phyloP scores from a whole-genome alignment of 352 stramenopile genomes.

The Chrysophaeum taylorii region DNA sequence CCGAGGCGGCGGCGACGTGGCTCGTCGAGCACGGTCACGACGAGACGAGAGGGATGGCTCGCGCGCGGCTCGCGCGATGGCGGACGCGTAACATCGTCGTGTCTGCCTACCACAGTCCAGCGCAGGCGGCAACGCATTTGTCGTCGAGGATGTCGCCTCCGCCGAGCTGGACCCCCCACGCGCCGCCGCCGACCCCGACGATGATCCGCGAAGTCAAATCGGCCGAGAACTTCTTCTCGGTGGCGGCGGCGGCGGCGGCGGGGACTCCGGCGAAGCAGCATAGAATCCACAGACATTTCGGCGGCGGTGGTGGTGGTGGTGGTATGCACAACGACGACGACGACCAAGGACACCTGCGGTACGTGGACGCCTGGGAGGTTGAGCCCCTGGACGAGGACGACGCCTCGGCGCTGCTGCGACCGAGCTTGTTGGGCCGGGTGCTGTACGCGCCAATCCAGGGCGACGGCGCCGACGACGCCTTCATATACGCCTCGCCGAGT shows the following conservation, averaged over 20 bases:
- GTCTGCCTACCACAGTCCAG: no score
- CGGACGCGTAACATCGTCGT: neutral
- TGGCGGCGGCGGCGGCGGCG: neutral
- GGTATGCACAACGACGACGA: neutral
- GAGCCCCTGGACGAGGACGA: constrained; percentile 8
- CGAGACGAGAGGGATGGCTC: neutral
- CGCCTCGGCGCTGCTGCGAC: neutral
- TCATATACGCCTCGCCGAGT: neutral
- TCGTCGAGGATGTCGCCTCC: no score
- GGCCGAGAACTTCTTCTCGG: no score
- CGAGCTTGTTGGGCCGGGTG: neutral
- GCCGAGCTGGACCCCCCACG: no score
- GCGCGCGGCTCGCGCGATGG: neutral
- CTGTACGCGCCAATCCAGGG: no score
- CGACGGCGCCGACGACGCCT: no score
- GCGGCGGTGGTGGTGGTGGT: neutral
- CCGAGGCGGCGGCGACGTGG: neutral
- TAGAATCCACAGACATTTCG: no score
- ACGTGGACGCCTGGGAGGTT: constrained; percentile 2
- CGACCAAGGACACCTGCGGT: neutral
- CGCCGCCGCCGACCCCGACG: no score
- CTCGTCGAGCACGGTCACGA: constrained; percentile 8
- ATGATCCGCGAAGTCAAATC: no score
- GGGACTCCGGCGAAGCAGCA: neutral
- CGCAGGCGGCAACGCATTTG: no score